phyloP scores from a whole-genome alignment of 78 protist species.

The Emiliania huxleyi region DNA sequence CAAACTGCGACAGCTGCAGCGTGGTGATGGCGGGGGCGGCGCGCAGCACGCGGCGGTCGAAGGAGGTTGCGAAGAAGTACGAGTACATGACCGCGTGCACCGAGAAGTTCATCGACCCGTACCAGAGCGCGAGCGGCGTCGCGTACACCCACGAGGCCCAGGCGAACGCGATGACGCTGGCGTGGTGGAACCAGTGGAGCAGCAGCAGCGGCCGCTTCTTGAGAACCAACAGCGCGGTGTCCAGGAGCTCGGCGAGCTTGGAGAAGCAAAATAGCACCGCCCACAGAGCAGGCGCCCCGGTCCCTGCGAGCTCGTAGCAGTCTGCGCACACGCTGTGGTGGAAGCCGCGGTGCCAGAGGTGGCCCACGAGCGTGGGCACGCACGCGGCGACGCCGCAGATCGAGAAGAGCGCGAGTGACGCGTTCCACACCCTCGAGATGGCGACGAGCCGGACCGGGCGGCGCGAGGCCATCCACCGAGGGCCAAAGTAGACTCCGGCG shows the following conservation, averaged over 20 bases:
- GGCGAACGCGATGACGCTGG: neutral
- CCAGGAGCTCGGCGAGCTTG: neutral
- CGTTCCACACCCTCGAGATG: neutral
- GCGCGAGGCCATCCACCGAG: neutral
- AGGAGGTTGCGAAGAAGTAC: neutral
- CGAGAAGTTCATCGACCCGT: neutral
- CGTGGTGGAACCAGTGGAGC: neutral
- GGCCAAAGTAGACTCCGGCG: neutral
- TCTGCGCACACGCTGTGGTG: neutral
- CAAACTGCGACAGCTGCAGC: neutral
- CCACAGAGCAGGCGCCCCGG: neutral
- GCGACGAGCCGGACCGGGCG: neutral
- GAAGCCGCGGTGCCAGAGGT: neutral
- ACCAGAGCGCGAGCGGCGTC: neutral
- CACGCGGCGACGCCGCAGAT: neutral
- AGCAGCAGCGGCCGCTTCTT: neutral
- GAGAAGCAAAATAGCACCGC: neutral
- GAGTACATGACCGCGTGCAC: slow-evolving; percentile 7
- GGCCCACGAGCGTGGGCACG: neutral
- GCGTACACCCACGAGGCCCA: neutral
- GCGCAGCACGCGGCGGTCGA: slow-evolving; percentile 3
- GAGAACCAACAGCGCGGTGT: neutral
- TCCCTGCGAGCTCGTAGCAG: neutral
- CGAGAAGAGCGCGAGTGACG: neutral
- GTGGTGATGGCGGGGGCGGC: neutral